Evolutionary conservation across 2,329 filamentous ascomycete species (phyloP).

Genomic region (Akanthomyces dipterigenus): DNA sequence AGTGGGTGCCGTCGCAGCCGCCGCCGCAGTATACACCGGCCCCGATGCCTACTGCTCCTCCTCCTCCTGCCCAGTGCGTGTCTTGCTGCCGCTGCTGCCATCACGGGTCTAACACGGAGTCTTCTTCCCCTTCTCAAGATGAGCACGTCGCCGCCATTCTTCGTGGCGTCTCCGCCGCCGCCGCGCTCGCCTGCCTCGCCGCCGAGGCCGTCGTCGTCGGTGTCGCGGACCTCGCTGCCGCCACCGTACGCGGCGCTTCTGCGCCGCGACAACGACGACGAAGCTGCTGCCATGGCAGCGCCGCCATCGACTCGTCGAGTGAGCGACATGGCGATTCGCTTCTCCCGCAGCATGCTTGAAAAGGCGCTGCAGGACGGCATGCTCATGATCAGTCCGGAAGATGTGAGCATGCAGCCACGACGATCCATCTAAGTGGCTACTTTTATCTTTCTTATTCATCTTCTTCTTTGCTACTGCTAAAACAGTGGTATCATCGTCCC

Average conservation of each 20-base stretch:
- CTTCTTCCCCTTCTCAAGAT: neutral
- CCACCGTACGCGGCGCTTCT: neutral
- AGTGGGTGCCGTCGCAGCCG: neutral
- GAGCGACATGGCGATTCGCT: neutral
- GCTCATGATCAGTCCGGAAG: neutral
- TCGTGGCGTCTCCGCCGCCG: neutral
- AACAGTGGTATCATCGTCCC: too few relatives aligned
- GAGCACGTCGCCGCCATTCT: neutral
- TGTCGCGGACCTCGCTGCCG: neutral
- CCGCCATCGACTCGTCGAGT: neutral
- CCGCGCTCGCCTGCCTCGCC: neutral
- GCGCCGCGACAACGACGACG: neutral
- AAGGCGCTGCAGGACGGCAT: neutral
- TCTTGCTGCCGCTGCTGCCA: neutral
- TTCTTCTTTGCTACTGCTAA: neutral
- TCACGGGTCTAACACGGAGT: neutral
- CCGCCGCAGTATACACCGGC: neutral
- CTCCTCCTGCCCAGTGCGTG: neutral
- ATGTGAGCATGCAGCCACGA: neutral
- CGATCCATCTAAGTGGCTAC: neutral
- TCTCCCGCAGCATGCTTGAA: neutral
- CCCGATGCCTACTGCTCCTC: neutral
- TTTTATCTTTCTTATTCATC: neutral
- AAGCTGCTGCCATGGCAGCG: neutral
- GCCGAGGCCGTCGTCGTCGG: neutral